phyloP scores from a whole-genome alignment of 2,329 filamentous ascomycete genomes.

The Cucurbitaria berberidis region DNA sequence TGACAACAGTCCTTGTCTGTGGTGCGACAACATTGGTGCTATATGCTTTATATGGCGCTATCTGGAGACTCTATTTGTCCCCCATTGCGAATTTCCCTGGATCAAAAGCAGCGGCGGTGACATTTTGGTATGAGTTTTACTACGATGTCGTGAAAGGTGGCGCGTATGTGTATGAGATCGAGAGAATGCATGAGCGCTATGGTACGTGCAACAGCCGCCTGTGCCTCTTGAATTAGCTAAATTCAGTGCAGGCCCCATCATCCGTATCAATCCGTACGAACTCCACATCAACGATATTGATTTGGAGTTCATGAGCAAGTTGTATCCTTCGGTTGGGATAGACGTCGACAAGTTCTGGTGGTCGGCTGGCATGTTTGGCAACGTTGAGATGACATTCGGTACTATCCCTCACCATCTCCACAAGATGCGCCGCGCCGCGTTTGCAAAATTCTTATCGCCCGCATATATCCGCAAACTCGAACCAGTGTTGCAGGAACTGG shows the following conservation, averaged over 20 bases:
- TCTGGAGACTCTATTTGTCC: conserved; percentile 20
- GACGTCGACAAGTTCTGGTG: not conserved
- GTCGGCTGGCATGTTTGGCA: not conserved
- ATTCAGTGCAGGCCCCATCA: not conserved
- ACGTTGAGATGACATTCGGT: not conserved
- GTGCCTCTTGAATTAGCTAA: not conserved
- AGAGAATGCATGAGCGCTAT: conserved; percentile 39
- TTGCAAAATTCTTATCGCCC: not conserved
- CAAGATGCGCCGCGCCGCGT: not conserved
- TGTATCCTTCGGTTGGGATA: not conserved
- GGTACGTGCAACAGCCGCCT: conserved; percentile 15
- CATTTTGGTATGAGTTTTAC: conserved; percentile 34
- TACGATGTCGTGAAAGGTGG: conserved; percentile 30
- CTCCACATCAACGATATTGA: not conserved
- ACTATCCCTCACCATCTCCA: not conserved
- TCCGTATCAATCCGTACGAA: not conserved
- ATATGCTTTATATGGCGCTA: no score
- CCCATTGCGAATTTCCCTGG: conserved; percentile 33
- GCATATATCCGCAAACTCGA: conserved; percentile 15
- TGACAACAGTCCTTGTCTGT: no score
- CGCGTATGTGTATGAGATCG: conserved; percentile 34
- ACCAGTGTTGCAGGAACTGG: conserved; percentile 14
- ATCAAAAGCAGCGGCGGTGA: conserved; percentile 29
- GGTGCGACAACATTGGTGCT: no score
- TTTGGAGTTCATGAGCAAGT: not conserved